Percentiles rank a stretch among this genome's conserved stretches.
Evolutionary conservation across 139 green algal genomes (phyloP).

Genomic region (Chlorella ohadii): DNA sequence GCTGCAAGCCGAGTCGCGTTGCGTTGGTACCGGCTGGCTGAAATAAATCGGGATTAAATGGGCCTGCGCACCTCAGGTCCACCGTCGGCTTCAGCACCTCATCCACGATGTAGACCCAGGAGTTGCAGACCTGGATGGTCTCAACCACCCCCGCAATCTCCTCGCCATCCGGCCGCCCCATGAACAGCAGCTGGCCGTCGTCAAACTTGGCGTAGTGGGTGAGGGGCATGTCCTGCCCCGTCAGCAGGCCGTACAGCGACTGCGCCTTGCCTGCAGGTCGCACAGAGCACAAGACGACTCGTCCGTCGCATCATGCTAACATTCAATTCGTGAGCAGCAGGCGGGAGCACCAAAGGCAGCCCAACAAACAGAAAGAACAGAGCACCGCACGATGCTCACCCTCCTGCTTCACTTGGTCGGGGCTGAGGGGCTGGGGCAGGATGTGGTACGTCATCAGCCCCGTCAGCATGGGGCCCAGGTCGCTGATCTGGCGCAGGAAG

Average conservation of each 20-base stretch:
- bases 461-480: slow-evolving; percentile 14
- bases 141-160: neutral
- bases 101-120: slow-evolving; percentile 40
- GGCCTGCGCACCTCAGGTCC: slow-evolving; percentile 13
- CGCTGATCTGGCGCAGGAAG: slow-evolving; percentile 8
- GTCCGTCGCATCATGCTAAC: too few relatives aligned
- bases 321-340: too few relatives aligned
- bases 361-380: neutral
- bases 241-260: slow-evolving; percentile 31
- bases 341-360: neutral
- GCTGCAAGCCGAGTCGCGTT: too few relatives aligned
- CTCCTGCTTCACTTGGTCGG: neutral
- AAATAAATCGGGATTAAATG: too few relatives aligned
- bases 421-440: neutral
- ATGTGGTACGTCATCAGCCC: slow-evolving; percentile 23
- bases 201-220: slow-evolving; percentile 16
- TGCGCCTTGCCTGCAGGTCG: neutral
- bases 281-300: too few relatives aligned
- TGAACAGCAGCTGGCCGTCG: slow-evolving; percentile 27
- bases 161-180: slow-evolving; percentile 9
- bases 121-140: slow-evolving; percentile 28
- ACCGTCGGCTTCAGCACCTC: slow-evolving; percentile 38
- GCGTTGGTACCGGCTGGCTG: too few relatives aligned
- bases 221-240: slow-evolving; percentile 2
- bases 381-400: neutral